Percentiles rank a stretch among this genome's conserved stretches.
phyloP scores from a whole-genome alignment of 805 yeast genomes.

The Brettanomyces anomalus region DNA sequence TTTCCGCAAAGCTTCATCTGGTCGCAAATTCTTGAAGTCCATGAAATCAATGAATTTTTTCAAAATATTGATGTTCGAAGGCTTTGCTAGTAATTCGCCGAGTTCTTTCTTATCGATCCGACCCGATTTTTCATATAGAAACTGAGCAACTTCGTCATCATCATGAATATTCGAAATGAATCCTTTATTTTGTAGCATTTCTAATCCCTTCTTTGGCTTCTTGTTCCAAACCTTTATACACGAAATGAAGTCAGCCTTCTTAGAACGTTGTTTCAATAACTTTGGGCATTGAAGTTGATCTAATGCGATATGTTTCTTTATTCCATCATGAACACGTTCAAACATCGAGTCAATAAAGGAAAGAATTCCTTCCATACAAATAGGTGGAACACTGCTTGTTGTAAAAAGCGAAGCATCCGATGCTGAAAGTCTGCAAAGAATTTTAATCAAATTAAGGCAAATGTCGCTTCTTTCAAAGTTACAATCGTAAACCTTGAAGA shows the following conservation, averaged over 20 bases:
- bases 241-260: slow-evolving; percentile 67
- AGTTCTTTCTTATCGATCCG: slow-evolving; percentile 78
- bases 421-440: slow-evolving; percentile 67
- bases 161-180: slow-evolving; percentile 47
- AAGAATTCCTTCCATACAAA: slow-evolving; percentile 82
- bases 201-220: slow-evolving; percentile 70
- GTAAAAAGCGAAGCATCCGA: slow-evolving; percentile 78
- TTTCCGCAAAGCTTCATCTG: slow-evolving; percentile 87
- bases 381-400: slow-evolving; percentile 85
- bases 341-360: slow-evolving; percentile 58
- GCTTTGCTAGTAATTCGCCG: slow-evolving; percentile 81
- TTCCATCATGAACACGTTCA: slow-evolving; percentile 34
- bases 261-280: slow-evolving; percentile 34
- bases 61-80: slow-evolving; percentile 51
- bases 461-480: slow-evolving; percentile 80
- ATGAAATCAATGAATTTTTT: slow-evolving; percentile 57
- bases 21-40: slow-evolving; percentile 70
- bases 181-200: slow-evolving; percentile 51
- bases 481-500: slow-evolving; percentile 84
- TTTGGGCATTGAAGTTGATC: slow-evolving; percentile 16
- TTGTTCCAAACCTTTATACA: slow-evolving; percentile 72
- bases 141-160: slow-evolving; percentile 57
- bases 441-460: slow-evolving; percentile 54
- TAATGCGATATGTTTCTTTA: slow-evolving; percentile 16
- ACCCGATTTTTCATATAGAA: slow-evolving; percentile 70